Conservation (phyloP, 1,284 basidiomycete genomes). For the Trichosporon ovoides region DNA sequence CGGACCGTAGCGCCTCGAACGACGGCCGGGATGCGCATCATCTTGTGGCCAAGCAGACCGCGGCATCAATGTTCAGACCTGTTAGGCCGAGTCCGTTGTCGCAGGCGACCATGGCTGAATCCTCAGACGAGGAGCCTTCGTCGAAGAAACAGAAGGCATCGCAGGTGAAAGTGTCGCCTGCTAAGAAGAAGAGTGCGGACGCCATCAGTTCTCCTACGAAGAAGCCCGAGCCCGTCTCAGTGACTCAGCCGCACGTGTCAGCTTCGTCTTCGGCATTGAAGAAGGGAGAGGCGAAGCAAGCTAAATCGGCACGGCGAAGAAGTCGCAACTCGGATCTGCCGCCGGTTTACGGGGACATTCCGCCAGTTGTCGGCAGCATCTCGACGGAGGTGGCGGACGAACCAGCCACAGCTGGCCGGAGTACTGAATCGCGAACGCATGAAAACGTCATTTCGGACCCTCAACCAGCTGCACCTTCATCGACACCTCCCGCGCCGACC, state of each 20-base stretch:
- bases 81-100: slow-evolving; percentile 27
- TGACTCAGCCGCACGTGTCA: too few relatives aligned
- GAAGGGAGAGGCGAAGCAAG: background rate
- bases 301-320: background rate
- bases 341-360: background rate
- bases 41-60: background rate
- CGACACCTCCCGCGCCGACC: too few relatives aligned
- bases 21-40: too few relatives aligned
- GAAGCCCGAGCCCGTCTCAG: background rate
- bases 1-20: too few relatives aligned
- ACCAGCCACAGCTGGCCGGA: background rate
- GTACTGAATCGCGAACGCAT: background rate
- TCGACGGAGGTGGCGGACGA: background rate
- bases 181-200: background rate
- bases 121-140: slow-evolving; percentile 1
- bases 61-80: slow-evolving; percentile 22
- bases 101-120: slow-evolving; percentile 11
- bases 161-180: background rate
- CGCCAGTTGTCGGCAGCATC: slow-evolving; percentile 1
- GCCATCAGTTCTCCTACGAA: background rate
- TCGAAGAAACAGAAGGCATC: slow-evolving; percentile 7
- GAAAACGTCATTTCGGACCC: too few relatives aligned
- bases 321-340: background rate
- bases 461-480: too few relatives aligned
- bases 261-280: background rate